Conservation (phyloP, 148 eudicot genomes). For the Fagopyrum homotropicum region DNA sequence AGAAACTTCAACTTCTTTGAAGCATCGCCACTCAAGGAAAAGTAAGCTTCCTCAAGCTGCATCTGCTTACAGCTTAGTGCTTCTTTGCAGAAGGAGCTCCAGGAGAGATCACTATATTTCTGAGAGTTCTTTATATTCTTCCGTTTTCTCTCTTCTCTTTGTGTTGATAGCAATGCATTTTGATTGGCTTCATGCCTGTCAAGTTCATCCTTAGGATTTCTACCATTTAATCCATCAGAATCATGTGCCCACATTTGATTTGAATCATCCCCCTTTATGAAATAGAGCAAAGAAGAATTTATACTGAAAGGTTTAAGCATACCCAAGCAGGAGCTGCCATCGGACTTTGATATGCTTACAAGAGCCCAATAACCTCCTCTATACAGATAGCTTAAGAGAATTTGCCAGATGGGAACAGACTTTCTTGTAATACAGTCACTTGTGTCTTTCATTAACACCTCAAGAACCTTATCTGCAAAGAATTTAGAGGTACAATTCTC, state of each 20-base stretch:
- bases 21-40: conserved; percentile 25
- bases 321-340: conserved; percentile 42
- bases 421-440: conserved; percentile 23
- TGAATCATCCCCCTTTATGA: conserved; percentile 24
- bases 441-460: conserved; percentile 40
- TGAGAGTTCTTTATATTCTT: conserved; percentile 34
- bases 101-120: conserved; percentile 44
- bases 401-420: conserved; percentile 62
- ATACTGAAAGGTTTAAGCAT: conserved; percentile 62
- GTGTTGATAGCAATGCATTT: conserved; percentile 18
- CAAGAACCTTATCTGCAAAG: conserved; percentile 61
- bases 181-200: conserved; percentile 15
- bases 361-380: conserved; percentile 53
- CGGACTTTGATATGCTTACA: conserved; percentile 40
- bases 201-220: background rate
- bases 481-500: conserved; percentile 25
- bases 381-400: conserved; percentile 62
- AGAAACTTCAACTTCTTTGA: conserved; percentile 85
- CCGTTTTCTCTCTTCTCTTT: conserved; percentile 38
- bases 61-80: conserved; percentile 41
- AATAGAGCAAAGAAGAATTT: conserved; percentile 50
- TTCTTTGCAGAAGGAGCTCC: conserved; percentile 66
- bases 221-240: conserved; percentile 16
- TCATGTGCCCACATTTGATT: conserved; percentile 16
- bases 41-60: conserved; percentile 67